These are phyloP conservation scores for Fusarium concolor DNA, from an alignment of 2,329 filamentous ascomycete genomes.

Conservation along the genomic window DNA sequence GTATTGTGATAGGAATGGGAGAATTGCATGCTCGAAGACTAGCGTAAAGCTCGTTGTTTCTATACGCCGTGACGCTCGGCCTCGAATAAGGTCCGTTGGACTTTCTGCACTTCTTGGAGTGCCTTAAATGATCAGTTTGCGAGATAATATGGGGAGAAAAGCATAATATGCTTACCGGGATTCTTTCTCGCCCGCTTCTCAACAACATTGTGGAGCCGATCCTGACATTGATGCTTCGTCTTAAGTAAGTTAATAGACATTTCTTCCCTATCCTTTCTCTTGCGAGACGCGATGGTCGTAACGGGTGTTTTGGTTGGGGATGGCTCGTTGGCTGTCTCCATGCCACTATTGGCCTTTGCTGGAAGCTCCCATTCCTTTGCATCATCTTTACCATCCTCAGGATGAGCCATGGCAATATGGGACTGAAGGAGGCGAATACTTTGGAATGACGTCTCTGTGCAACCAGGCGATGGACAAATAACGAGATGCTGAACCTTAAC, in stretches of 20 bases:
- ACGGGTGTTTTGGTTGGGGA: neutral
- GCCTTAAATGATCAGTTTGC: constrained; percentile 33
- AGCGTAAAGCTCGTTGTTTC: constrained; percentile 55
- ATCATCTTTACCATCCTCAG: constrained; percentile 32
- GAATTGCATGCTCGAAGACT: constrained; percentile 57
- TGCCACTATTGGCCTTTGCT: neutral
- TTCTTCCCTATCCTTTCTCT: constrained; percentile 24
- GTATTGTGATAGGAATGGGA: constrained; percentile 58
- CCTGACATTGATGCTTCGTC: constrained; percentile 53
- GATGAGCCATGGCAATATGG: constrained; percentile 54
- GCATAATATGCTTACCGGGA: constrained; percentile 37
- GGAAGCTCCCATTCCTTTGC: constrained; percentile 47
- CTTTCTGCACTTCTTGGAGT: constrained; percentile 49
- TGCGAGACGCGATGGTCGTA: constrained; percentile 26
- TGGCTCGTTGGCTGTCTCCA: neutral
- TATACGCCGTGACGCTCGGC: constrained; percentile 45
- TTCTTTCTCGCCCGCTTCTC: constrained; percentile 51
- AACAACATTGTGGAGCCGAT: constrained; percentile 51
- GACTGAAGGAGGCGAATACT: constrained; percentile 51
- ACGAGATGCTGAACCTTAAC: constrained; percentile 59
- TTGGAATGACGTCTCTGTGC: constrained; percentile 53
- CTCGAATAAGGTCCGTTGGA: constrained; percentile 47
- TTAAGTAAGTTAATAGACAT: constrained; percentile 43
- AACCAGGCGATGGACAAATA: constrained; percentile 55
- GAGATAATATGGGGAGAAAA: neutral